A percentile compares a stretch with the other conserved stretches of the same genome.
Evolutionary conservation across 176 grass and related monocot genomes (phyloP).

Genomic region (Otatea glauca): DNA sequence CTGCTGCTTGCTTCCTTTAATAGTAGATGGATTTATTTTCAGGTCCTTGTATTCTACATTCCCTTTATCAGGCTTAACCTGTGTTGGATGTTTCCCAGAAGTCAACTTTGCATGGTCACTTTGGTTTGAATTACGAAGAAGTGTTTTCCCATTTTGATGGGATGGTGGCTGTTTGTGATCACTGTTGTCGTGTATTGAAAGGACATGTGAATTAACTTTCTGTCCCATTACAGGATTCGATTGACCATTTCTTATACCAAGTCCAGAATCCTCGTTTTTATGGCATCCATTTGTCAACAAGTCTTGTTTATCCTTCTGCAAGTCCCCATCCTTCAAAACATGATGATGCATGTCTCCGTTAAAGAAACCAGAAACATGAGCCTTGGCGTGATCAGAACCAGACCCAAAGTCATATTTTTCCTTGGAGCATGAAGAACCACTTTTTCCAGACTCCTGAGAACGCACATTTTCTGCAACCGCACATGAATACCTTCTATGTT

Average conservation of each 20-base stretch:
- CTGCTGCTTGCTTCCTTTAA: constrained; percentile 46
- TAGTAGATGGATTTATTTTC: constrained; percentile 46
- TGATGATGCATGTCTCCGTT: constrained; percentile 33
- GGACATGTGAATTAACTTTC: constrained; percentile 17
- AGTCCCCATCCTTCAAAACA: constrained; percentile 35
- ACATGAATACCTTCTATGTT: constrained; percentile 43
- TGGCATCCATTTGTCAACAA: constrained; percentile 13
- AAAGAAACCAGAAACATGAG: constrained; percentile 32
- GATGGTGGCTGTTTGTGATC: constrained; percentile 33
- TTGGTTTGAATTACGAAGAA: constrained; percentile 28
- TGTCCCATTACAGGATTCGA: constrained; percentile 33
- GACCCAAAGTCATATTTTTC: constrained; percentile 42
- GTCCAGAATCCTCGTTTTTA: constrained; percentile 37
- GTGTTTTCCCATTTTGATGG: constrained; percentile 39
- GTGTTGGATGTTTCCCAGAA: constrained; percentile 26
- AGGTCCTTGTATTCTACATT: constrained; percentile 37
- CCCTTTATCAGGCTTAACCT: constrained; percentile 48
- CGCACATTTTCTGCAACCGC: constrained; percentile 37
- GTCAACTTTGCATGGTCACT: constrained; percentile 33
- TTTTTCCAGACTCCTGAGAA: constrained; percentile 48
- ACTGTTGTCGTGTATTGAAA: constrained; percentile 24
- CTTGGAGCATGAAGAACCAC: constrained; percentile 36
- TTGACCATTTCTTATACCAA: constrained; percentile 28
- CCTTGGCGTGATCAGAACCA: no score
- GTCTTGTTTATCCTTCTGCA: constrained; percentile 49